Evolutionary conservation across 2,329 filamentous ascomycete species (phyloP).

Genomic region (Biscogniauxia sp.): DNA sequence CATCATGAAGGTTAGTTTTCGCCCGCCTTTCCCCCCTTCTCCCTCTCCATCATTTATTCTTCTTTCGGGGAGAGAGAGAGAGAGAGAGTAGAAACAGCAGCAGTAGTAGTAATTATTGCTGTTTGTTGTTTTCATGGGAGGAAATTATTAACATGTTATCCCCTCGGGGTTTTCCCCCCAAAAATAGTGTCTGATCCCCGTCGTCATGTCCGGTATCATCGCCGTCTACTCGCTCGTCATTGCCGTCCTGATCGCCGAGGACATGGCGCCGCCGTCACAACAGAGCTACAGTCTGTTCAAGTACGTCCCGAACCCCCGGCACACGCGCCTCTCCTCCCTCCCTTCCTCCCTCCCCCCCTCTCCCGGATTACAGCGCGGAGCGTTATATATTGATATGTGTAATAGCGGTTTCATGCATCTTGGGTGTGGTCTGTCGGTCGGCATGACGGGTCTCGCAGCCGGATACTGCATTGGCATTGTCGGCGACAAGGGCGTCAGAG

Average conservation of each 20-base stretch:
- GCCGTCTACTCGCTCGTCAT: constrained; percentile 98
- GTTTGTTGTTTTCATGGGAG: no score
- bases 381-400: constrained; percentile 17
- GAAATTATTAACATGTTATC: not conserved
- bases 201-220: constrained; percentile 99
- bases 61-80: no score
- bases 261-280: constrained; percentile 70
- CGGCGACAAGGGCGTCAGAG: constrained; percentile 87
- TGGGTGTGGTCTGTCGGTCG: constrained; percentile 84
- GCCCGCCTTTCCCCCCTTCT: no score
- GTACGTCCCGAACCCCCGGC: constrained; percentile 44
- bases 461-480: constrained; percentile 97
- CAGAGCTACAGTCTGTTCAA: constrained; percentile 80
- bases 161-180: constrained; percentile 7
- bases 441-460: constrained; percentile 86
- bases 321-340: no score
- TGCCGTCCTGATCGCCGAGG: constrained; percentile 89
- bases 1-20: constrained; percentile 79
- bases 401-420: constrained; percentile 87
- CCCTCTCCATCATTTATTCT: not conserved
- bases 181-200: constrained; percentile 72
- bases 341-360: no score
- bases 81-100: no score
- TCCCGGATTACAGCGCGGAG: not conserved
- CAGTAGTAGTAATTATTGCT: no score